Conservation (phyloP, 2,329 filamentous ascomycete species). For the Paecilomyces variotii region DNA sequence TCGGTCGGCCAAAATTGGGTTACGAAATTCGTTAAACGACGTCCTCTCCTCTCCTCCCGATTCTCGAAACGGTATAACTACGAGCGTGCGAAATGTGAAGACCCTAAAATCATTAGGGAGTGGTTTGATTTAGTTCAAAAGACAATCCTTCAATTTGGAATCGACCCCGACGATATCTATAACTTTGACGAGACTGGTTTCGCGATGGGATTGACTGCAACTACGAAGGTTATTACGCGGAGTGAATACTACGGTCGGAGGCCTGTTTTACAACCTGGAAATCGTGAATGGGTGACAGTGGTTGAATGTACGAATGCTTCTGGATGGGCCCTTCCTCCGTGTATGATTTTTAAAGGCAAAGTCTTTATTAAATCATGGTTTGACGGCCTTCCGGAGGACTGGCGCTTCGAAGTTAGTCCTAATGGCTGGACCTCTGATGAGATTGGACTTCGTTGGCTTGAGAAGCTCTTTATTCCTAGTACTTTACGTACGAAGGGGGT, state of each 20-base stretch:
- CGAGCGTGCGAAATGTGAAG: slow-evolving; percentile 4
- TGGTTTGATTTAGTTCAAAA: slow-evolving; percentile 4
- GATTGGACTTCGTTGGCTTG: too few relatives aligned
- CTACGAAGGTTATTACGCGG: neutral
- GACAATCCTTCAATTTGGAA: slow-evolving; percentile 7
- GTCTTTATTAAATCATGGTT: too few relatives aligned
- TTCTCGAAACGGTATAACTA: slow-evolving; percentile 6
- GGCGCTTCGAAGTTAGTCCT: too few relatives aligned
- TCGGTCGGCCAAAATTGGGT: slow-evolving; percentile 3
- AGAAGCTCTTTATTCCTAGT: too few relatives aligned
- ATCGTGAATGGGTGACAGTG: slow-evolving; percentile 8
- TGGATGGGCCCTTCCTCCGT: slow-evolving; percentile 5
- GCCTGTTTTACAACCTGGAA: slow-evolving; percentile 8
- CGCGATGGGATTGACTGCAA: neutral
- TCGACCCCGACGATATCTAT: slow-evolving; percentile 8
- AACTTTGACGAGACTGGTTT: slow-evolving; percentile 8
- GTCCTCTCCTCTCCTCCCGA: neutral
- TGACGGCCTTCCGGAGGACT: too few relatives aligned
- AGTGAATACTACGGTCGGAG: slow-evolving; percentile 1
- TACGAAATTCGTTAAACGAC: slow-evolving; percentile 3
- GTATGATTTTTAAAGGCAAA: slow-evolving; percentile 9
- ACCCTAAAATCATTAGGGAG: slow-evolving; percentile 1
- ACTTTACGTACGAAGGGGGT: too few relatives aligned
- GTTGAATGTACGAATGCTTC: slow-evolving; percentile 8
- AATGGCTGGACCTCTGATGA: too few relatives aligned